Evolutionary conservation across 1,284 basidiomycete genomes (phyloP).

Genomic region (Phlebopus sp.): DNA sequence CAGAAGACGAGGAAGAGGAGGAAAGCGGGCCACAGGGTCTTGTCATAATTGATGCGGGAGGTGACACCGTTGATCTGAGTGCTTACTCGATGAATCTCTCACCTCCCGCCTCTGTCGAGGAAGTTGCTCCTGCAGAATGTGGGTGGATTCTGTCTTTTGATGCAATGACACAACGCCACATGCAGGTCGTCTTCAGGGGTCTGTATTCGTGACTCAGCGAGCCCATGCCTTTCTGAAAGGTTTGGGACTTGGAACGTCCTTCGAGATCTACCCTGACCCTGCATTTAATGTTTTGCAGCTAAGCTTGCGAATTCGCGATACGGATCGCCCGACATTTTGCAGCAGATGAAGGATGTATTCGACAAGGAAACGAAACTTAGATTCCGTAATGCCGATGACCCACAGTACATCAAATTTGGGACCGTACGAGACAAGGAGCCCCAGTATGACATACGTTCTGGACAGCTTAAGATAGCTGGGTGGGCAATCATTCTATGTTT

Average conservation of each 20-base stretch:
- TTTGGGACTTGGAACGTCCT: slow-evolving; percentile 14
- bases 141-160: slow-evolving; percentile 2
- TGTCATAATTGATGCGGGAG: slow-evolving; percentile 52
- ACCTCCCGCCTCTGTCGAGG: slow-evolving; percentile 31
- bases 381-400: slow-evolving; percentile 41
- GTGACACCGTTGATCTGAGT: slow-evolving; percentile 52
- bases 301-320: slow-evolving; percentile 32
- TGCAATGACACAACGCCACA: not conserved
- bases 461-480: slow-evolving; percentile 47
- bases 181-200: slow-evolving; percentile 25
- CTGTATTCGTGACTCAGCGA: slow-evolving; percentile 36
- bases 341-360: slow-evolving; percentile 44
- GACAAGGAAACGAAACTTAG: slow-evolving; percentile 51
- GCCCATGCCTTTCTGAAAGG: slow-evolving; percentile 34
- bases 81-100: slow-evolving; percentile 38
- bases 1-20: slow-evolving; percentile 14
- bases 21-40: slow-evolving; percentile 36
- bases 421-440: slow-evolving; percentile 43
- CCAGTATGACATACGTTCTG: slow-evolving; percentile 41
- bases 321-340: slow-evolving; percentile 33
- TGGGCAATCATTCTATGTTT: slow-evolving; percentile 17
- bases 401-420: slow-evolving; percentile 50
- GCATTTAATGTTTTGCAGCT: slow-evolving; percentile 25
- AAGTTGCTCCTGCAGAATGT: slow-evolving; percentile 41
- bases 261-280: slow-evolving; percentile 13